Conservation (phyloP, 1,284 basidiomycete species). For the Calocybe gambosa region DNA sequence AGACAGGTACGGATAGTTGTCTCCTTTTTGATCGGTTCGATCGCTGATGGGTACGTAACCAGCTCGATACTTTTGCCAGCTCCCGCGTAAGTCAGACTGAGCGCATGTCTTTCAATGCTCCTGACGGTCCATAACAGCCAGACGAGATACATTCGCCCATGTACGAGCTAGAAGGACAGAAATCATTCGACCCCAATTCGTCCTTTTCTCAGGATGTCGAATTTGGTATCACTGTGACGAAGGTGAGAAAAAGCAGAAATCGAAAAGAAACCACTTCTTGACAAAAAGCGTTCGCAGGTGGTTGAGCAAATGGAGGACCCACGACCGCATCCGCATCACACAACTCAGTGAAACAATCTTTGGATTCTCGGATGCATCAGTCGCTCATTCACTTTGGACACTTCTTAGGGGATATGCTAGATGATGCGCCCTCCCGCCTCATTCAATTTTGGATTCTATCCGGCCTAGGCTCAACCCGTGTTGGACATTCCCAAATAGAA, state of each 20-base stretch:
- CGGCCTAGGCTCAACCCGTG: background rate
- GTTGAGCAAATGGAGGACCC: conserved; percentile 25
- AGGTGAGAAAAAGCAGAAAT: conserved; percentile 17
- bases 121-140: background rate
- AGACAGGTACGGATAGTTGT: conserved; percentile 17
- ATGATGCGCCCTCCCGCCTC: too few species aligned
- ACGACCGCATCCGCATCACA: conserved; percentile 3
- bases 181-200: conserved; percentile 16
- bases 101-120: background rate
- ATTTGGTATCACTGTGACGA: conserved; percentile 33
- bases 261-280: background rate
- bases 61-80: conserved; percentile 10
- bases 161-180: conserved; percentile 27
- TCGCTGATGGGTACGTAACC: background rate
- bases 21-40: background rate
- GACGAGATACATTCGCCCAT: conserved; percentile 18
- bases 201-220: conserved; percentile 20
- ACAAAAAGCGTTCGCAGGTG: conserved; percentile 15
- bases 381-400: too few species aligned
- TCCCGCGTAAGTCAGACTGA: conserved; percentile 6
- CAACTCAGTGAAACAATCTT: conserved; percentile 13
- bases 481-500: background rate
- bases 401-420: too few species aligned
- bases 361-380: too few species aligned
- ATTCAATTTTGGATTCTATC: background rate